A percentile compares a stretch with the other conserved stretches of the same genome.
These are phyloP conservation scores for Phaeodactylum tricornutum DNA, from an alignment of 108 stramenopile genomes.

Conservation along the genomic window DNA sequence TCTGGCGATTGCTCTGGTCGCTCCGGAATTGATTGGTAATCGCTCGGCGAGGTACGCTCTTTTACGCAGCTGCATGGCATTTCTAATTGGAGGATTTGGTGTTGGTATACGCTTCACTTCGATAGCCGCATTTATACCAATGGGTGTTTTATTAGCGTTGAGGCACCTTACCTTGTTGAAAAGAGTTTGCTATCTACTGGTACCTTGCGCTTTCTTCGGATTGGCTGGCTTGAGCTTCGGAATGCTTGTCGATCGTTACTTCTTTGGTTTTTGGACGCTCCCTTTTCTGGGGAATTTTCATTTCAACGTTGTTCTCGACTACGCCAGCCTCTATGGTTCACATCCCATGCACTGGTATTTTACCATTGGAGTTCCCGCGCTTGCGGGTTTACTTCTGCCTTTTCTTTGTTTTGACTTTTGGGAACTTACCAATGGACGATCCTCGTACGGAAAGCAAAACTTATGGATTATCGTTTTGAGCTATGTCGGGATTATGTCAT, in stretches of 20 bases:
- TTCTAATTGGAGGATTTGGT: constrained; percentile 70
- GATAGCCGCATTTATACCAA: constrained; percentile 67
- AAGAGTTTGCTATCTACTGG: constrained; percentile 7
- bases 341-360: constrained; percentile 81
- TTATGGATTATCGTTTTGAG: constrained; percentile 40
- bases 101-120: constrained; percentile 73
- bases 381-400: constrained; percentile 51
- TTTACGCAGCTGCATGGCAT: constrained; percentile 31
- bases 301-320: constrained; percentile 64
- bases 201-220: constrained; percentile 41
- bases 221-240: constrained; percentile 38
- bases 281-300: constrained; percentile 77
- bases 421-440: background rate
- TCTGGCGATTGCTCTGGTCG: constrained; percentile 40
- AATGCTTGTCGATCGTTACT: constrained; percentile 46
- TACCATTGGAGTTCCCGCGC: constrained; percentile 65
- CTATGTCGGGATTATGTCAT: constrained; percentile 66
- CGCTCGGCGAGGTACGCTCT: background rate
- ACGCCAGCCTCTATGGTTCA: constrained; percentile 72
- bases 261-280: constrained; percentile 79
- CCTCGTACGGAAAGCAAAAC: constrained; percentile 8
- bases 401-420: constrained; percentile 34
- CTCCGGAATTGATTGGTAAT: constrained; percentile 44
- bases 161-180: constrained; percentile 13
- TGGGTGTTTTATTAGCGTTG: constrained; percentile 49